phyloP scores from a whole-genome alignment of 2,329 filamentous ascomycete genomes.

The Scytalidium lignicola region DNA sequence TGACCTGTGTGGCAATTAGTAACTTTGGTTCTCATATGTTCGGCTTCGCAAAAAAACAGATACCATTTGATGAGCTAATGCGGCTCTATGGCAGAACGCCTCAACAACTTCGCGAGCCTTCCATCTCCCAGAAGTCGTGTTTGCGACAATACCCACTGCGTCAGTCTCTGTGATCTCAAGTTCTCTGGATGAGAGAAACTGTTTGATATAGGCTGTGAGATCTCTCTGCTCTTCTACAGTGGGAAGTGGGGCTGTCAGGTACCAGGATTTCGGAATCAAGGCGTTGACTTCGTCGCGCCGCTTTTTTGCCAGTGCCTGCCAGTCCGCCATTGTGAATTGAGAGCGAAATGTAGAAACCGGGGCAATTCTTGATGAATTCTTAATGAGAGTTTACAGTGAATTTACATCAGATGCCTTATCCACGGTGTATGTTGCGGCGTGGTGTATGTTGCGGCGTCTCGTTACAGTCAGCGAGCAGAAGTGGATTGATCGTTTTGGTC shows the following conservation, averaged over 20 bases:
- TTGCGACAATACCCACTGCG: constrained; percentile 49
- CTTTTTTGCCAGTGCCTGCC: constrained; percentile 43
- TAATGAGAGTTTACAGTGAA: no score
- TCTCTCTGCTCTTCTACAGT: constrained; percentile 46
- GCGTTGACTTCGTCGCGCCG: constrained; percentile 50
- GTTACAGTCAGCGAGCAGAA: no score
- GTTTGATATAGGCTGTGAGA: constrained; percentile 52
- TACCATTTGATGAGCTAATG: constrained; percentile 50
- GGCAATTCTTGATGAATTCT: no score
- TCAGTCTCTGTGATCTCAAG: constrained; percentile 57
- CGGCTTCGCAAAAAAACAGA: constrained; percentile 46
- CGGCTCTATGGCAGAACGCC: constrained; percentile 50
- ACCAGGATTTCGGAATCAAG: constrained; percentile 53
- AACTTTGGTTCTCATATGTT: not conserved
- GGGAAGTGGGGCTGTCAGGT: constrained; percentile 40
- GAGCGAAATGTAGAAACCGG: not conserved
- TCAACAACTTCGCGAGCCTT: constrained; percentile 47
- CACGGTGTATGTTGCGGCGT: no score
- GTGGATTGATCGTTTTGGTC: no score
- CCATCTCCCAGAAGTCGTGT: constrained; percentile 50
- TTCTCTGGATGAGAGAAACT: constrained; percentile 48
- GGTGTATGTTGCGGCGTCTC: no score
- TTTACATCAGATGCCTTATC: no score
- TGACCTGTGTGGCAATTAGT: constrained; percentile 45
- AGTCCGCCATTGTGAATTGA: constrained; percentile 29